A percentile compares a stretch with the other conserved stretches of the same genome.
Conservation (phyloP, 306 rosid genomes). For the Prinsepia uniflora region DNA sequence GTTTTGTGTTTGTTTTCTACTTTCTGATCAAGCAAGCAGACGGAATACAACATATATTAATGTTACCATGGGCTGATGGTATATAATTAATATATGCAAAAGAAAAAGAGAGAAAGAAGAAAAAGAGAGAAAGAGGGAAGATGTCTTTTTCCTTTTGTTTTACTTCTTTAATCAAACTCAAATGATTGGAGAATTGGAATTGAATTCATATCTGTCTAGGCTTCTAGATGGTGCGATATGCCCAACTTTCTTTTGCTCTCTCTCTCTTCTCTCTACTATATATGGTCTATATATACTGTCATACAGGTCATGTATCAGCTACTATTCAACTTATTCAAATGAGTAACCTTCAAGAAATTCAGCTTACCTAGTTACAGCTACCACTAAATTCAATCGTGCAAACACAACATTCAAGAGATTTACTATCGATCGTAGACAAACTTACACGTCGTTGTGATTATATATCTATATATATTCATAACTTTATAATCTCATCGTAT, state of each 20-base stretch:
- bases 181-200: conserved; percentile 1
- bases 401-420: conserved; percentile 5
- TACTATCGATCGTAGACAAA: neutral
- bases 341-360: conserved; percentile 1
- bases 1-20: neutral
- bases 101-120: neutral
- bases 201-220: neutral
- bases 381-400: neutral
- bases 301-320: neutral
- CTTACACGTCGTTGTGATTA: too few relatives aligned
- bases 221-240: neutral
- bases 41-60: neutral
- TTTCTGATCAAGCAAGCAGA: neutral
- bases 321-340: neutral
- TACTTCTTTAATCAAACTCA: neutral
- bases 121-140: neutral
- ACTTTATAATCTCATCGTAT: too few relatives aligned
- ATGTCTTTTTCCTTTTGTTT: conserved; percentile 3
- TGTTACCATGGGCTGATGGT: neutral
- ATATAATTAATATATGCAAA: neutral
- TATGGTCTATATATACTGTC: too few relatives aligned
- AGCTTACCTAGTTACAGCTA: neutral
- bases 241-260: neutral
- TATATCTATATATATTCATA: too few relatives aligned
- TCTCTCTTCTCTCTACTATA: neutral